phyloP scores from a whole-genome alignment of 257 asterid genomes.

The Solanum sejunctum region DNA sequence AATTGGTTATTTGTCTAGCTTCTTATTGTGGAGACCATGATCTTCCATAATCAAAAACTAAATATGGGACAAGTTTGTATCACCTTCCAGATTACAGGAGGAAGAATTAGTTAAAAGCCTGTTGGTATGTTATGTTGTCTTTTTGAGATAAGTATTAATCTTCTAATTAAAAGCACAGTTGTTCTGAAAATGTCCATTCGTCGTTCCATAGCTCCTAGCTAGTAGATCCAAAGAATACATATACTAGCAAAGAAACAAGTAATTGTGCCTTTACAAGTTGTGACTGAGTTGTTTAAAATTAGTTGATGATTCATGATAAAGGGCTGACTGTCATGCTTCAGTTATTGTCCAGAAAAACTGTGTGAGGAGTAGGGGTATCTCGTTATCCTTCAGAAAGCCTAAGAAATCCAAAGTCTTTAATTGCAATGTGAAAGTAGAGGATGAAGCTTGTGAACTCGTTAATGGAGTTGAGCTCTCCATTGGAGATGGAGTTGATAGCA shows the following conservation, averaged over 20 bases:
- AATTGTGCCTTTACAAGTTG: background rate
- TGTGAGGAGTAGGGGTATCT: background rate
- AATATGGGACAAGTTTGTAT: background rate
- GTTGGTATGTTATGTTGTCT: background rate
- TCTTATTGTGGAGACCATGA: background rate
- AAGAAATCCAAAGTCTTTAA: slow-evolving; percentile 15
- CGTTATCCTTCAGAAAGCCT: slow-evolving; percentile 1
- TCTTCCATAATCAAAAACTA: background rate
- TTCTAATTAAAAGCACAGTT: background rate
- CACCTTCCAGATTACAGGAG: background rate
- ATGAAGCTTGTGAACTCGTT: slow-evolving; percentile 72
- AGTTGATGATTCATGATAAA: background rate
- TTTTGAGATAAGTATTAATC: background rate
- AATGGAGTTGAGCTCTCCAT: slow-evolving; percentile 50
- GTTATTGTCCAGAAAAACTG: slow-evolving; percentile 47
- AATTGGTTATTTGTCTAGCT: background rate
- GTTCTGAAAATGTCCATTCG: background rate
- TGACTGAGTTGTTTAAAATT: background rate
- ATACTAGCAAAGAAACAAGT: background rate
- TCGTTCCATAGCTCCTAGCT: background rate
- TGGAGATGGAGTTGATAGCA: slow-evolving; percentile 35
- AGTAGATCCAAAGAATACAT: background rate
- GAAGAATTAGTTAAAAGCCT: background rate
- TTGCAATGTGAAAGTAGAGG: slow-evolving; percentile 41
- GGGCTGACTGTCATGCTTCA: slow-evolving; percentile 37